These are phyloP conservation scores for Monosporozyma unispora DNA, from an alignment of 805 yeast species.

Conservation along the genomic window DNA sequence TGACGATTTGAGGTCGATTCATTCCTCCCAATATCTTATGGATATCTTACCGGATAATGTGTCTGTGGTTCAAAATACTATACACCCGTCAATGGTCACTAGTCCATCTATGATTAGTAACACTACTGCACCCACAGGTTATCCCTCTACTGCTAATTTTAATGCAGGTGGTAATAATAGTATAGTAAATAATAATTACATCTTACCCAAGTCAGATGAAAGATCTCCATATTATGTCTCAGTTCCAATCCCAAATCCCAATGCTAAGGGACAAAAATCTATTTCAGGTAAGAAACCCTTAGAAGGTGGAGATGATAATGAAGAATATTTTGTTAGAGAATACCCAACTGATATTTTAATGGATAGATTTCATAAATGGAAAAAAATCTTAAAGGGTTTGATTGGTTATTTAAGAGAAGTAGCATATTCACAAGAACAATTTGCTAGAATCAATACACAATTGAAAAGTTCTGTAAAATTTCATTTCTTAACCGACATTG, in stretches of 20 bases:
- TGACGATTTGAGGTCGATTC: constrained; percentile 14
- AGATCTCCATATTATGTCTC: constrained; percentile 28
- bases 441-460: constrained; percentile 54
- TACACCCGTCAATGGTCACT: too few species aligned
- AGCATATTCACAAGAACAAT: constrained; percentile 73
- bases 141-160: neutral
- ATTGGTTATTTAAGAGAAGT: constrained; percentile 64
- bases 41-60: constrained; percentile 15
- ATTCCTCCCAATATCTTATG: constrained; percentile 20
- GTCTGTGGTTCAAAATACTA: constrained; percentile 5
- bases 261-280: constrained; percentile 7
- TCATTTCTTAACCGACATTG: constrained; percentile 30
- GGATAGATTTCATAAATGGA: constrained; percentile 72
- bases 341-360: constrained; percentile 77
- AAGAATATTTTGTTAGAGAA: constrained; percentile 24
- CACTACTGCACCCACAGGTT: neutral
- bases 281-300: neutral
- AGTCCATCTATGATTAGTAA: neutral
- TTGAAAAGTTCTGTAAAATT: constrained; percentile 58
- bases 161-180: neutral
- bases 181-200: neutral
- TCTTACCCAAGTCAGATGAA: constrained; percentile 23
- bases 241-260: constrained; percentile 29
- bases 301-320: constrained; percentile 12
- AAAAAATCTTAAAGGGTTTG: constrained; percentile 62